These are phyloP conservation scores for Arthrobotrys iridis DNA, from an alignment of 2,329 filamentous ascomycete genomes.

Conservation along the genomic window DNA sequence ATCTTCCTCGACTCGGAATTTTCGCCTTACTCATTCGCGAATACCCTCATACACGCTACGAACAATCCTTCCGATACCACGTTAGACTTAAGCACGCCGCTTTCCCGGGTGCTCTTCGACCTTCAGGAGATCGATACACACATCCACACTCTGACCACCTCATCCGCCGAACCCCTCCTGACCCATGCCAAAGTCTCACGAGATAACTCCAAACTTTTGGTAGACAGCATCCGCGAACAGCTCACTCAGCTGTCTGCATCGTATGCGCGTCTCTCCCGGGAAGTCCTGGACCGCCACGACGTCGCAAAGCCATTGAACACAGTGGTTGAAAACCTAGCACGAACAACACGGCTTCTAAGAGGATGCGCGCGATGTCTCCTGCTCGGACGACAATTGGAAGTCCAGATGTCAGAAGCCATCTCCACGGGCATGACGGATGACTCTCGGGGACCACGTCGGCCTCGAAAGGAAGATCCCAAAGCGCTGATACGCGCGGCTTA, in stretches of 20 bases:
- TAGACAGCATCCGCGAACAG: conserved; percentile 81
- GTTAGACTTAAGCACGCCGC: conserved; percentile 90
- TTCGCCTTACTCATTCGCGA: conserved; percentile 82
- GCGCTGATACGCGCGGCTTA: conserved; percentile 84
- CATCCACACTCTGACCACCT: conserved; percentile 87
- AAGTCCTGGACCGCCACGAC: conserved; percentile 85
- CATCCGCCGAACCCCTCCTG: conserved; percentile 82
- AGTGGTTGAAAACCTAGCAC: conserved; percentile 80
- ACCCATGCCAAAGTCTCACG: conserved; percentile 79
- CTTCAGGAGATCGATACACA: conserved; percentile 96
- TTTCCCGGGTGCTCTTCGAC: conserved; percentile 94
- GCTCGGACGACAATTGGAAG: conserved; percentile 84
- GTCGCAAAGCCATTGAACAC: conserved; percentile 83
- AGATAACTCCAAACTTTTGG: conserved; percentile 75
- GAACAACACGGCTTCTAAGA: conserved; percentile 79
- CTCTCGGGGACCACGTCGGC: conserved; percentile 60
- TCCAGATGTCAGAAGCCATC: conserved; percentile 79
- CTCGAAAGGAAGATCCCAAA: conserved; percentile 75
- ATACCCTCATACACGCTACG: conserved; percentile 84
- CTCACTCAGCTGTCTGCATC: conserved; percentile 82
- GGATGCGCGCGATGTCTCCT: conserved; percentile 81
- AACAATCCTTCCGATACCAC: conserved; percentile 92
- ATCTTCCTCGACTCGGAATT: conserved; percentile 86
- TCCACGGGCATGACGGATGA: conserved; percentile 60
- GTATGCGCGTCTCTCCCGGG: conserved; percentile 84